phyloP scores from a whole-genome alignment of 2,329 filamentous ascomycete genomes.

The Tolypocladium nubicola region DNA sequence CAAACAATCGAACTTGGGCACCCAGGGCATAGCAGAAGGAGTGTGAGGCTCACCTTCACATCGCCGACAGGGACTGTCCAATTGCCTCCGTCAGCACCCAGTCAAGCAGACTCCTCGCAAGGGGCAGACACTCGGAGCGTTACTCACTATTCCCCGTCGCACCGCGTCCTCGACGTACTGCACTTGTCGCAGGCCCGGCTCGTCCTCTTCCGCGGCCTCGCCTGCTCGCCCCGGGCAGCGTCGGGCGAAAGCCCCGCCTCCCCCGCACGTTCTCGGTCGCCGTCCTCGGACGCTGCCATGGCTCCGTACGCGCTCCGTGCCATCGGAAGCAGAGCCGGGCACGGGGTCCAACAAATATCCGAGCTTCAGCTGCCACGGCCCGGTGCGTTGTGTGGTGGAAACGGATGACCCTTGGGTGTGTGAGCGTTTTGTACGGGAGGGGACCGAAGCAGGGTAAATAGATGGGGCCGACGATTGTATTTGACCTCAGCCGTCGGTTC shows the following conservation, averaged over 20 bases:
- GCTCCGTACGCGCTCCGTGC: background rate
- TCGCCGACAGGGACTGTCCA: conserved; percentile 17
- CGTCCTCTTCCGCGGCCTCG: conserved; percentile 16
- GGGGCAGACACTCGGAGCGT: background rate
- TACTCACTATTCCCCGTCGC: conserved; percentile 32
- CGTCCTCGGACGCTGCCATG: background rate
- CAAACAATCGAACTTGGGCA: too few relatives aligned
- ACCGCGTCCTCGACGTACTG: conserved; percentile 28
- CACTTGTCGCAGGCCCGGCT: conserved; percentile 21
- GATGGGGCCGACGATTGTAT: background rate
- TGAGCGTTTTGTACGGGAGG: background rate
- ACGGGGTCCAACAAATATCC: background rate
- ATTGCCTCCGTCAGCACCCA: background rate
- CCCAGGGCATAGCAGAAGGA: background rate
- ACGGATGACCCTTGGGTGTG: background rate
- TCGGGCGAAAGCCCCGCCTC: background rate
- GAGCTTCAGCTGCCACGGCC: background rate
- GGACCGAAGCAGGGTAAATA: background rate
- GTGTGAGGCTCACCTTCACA: conserved; percentile 20
- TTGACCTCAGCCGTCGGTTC: background rate
- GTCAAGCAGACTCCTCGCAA: background rate
- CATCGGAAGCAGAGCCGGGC: background rate
- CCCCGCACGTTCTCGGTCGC: background rate
- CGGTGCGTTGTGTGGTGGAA: background rate
- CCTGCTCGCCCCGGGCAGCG: conserved; percentile 7